Conservation (phyloP, 208 protist species). For the Crithidia mellificae region DNA sequence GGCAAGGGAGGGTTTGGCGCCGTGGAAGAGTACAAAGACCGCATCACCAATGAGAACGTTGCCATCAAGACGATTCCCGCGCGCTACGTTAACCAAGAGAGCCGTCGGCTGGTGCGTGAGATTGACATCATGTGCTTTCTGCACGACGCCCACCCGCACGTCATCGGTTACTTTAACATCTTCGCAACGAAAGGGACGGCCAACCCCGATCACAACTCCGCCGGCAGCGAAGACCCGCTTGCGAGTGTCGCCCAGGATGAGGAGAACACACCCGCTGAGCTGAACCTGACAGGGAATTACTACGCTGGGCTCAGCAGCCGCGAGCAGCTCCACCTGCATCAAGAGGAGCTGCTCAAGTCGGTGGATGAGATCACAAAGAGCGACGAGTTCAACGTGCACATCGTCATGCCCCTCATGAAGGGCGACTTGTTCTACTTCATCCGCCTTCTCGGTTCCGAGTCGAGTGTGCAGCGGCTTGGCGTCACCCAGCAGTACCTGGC, state of each 20-base stretch:
- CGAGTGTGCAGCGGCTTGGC: conserved; percentile 24
- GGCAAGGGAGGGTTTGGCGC: conserved; percentile 97
- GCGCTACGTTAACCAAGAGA: conserved; percentile 88
- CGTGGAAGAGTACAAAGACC: conserved; percentile 94
- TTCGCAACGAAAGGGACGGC: conserved; percentile 88
- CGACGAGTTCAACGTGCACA: conserved; percentile 82
- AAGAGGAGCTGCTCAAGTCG: conserved; percentile 36
- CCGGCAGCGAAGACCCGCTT: conserved; percentile 32
- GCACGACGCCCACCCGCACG: conserved; percentile 90
- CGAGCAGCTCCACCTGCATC: conserved; percentile 44
- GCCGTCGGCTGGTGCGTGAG: conserved; percentile 92
- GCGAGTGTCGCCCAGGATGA: conserved; percentile 39
- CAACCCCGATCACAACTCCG: conserved; percentile 24
- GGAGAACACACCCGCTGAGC: conserved; percentile 24
- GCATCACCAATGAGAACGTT: conserved; percentile 70
- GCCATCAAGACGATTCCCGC: conserved; percentile 92
- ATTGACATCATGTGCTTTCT: conserved; percentile 97
- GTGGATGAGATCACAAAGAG: conserved; percentile 29
- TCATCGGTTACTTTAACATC: conserved; percentile 94
- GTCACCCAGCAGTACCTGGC: conserved; percentile 51
- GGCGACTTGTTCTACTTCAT: conserved; percentile 84
- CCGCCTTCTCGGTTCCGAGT: conserved; percentile 35
- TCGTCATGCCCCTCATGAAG: conserved; percentile 90
- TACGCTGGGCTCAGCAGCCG: conserved; percentile 38
- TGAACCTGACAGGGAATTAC: conserved; percentile 46